phyloP scores from a whole-genome alignment of 257 asterid genomes.

The Buddleja alternifolia region DNA sequence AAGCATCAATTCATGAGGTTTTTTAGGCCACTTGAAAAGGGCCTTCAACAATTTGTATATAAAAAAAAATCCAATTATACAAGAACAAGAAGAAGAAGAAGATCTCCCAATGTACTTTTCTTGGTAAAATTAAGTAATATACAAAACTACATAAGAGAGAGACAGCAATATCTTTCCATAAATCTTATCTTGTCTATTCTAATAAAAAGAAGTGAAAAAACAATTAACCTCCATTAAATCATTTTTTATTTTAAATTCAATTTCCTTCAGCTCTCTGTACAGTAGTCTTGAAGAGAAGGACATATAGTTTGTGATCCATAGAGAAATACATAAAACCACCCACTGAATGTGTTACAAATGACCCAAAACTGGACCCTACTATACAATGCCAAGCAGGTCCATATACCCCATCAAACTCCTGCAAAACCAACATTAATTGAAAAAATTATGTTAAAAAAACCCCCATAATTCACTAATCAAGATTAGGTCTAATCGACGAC shows the following conservation, averaged over 20 bases:
- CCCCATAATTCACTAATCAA: constrained; percentile 30
- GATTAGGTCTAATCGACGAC: neutral
- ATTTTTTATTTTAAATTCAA: too few species aligned
- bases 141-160: constrained; percentile 38
- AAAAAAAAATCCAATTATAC: constrained; percentile 24
- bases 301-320: constrained; percentile 77
- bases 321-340: constrained; percentile 88
- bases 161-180: constrained; percentile 29
- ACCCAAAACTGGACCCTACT: constrained; percentile 85
- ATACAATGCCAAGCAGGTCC: constrained; percentile 96
- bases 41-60: constrained; percentile 21
- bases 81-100: neutral
- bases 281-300: constrained; percentile 80
- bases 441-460: neutral
- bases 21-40: constrained; percentile 8
- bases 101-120: constrained; percentile 29
- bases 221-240: constrained; percentile 28
- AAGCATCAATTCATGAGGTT: neutral
- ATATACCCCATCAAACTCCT: constrained; percentile 88
- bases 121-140: constrained; percentile 32
- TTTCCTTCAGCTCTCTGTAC: constrained; percentile 72
- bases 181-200: constrained; percentile 32
- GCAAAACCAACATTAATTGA: constrained; percentile 34
- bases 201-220: constrained; percentile 17
- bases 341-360: constrained; percentile 84